Evolutionary conservation across 2,329 filamentous ascomycete genomes (phyloP), one percentile per base, ranked within the genome.

Genomic region (Aspergillus spinulosporus): DNA sequence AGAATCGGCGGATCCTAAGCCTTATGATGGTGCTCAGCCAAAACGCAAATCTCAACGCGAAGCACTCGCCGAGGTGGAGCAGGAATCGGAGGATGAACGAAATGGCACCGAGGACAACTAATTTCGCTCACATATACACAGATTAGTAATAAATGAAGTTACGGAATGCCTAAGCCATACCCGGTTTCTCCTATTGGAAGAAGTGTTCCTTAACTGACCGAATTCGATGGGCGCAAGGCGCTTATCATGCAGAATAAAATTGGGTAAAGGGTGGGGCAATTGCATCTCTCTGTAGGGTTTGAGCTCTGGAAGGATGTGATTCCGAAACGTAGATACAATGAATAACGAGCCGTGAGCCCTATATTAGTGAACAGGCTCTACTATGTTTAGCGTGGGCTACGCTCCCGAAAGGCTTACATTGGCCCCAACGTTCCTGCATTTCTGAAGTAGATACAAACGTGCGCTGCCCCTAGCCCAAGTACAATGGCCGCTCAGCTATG

Each of bases 1-100:
- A 37, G 58, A 54, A 29, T 12, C 48, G 28, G 47, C 62, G 45
- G 44, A 48, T n/a, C 7, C 49, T 21, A 62, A 54, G 14, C 7
- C 14, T n/a, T 32, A 44, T 12, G 47, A 60, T n/a, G 31, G 40
- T 2, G 47, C 42, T 11, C 44, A 59, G n/a, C 56, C 56, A 15
- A 49, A 55, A 5, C 60, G 52, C 3, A 70, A 66, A 9, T 66
- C 66, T 31, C 61, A 72, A 40, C 62, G 58, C 29, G 65, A 71
- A 4, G 71, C 65, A 6, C 59, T 75, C 40, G 70, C 70, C 11
- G 64, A 71, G 31, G 64, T 74, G 2, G 71, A 73, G 37, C 59
- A 56, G 8, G 68, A 62, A 14, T 69, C 67, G 1, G 71, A 72
- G 14, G 68, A 67, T 50, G 70, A 72, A 44, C 58, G 58, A 32